Base-by-base conservation (phyloP, 805 yeast species). In the Candida broadrunensis region DNA sequence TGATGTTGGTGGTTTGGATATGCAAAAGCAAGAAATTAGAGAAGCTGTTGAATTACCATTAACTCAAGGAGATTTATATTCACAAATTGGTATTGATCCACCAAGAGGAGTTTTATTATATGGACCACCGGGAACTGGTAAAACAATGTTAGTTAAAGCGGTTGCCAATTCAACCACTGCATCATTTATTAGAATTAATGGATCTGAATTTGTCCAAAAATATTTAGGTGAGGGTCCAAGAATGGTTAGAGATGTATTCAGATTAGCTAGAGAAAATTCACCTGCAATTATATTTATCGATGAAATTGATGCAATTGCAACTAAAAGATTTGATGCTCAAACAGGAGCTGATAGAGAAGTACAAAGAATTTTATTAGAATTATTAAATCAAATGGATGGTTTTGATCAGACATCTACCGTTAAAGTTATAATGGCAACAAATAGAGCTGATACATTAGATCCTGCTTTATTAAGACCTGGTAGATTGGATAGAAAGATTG, bases 41-140 rank as follows among this genome's bases (percentile, higher is more conserved):
- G 99, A 93, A 69, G 99, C 99, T 2, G 98, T 93, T 13, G 99
- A 93, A 65, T 75, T 93, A 53, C 99, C 99, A 11, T 76, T 93
- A 56, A 85, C 96, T 13, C 98, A 93, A 62, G 95, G 93, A 29
- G 99, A 95, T 55, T 73, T 95, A 50, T 93, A 93, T 68, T 85
- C 88, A 58, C 98, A 93, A 67, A 93, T 93, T 58, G 99, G 99
- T 68, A 90, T 93, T 50, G 98, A 93, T 56, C 99, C 99, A 15
- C 99, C 99, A 48, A 82, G 98, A 52, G 99, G 99, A 55, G 99
- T 93, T 23, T 69, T 93, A 52, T 73, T 93, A 46, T 93, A 93
- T 66, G 99, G 99, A n/a, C 98, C 99, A 9, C 99, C 99, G 36
- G 99, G 99, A 62, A 93, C 99, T 1, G 99, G 99, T 56, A 93